A percentile compares a stretch with the other conserved stretches of the same genome.
Evolutionary conservation across 257 asterid genomes (phyloP).

Genomic region (Forsythia suspensa): DNA sequence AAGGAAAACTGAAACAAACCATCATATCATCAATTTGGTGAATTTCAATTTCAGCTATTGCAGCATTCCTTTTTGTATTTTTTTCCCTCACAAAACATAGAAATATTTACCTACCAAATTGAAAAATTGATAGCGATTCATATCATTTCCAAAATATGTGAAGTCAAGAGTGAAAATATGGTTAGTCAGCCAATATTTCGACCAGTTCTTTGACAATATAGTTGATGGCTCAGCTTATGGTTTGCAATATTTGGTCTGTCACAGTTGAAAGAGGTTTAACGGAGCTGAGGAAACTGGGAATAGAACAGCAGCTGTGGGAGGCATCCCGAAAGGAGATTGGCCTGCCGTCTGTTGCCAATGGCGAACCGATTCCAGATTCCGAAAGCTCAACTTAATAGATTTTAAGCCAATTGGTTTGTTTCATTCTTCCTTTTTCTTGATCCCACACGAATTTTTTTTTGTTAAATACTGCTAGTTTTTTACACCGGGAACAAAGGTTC

Average conservation of each 20-base stretch:
- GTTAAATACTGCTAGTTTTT: not conserved
- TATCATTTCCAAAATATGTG: not conserved
- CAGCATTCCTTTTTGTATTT: too few relatives aligned
- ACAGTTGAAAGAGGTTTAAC: conserved; percentile 84
- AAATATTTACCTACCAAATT: too few relatives aligned
- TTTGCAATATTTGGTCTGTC: conserved; percentile 3
- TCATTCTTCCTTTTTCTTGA: not conserved
- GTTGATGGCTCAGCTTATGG: not conserved
- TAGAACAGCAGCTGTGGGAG: conserved; percentile 89
- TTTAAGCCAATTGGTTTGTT: not conserved
- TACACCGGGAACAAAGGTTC: not conserved
- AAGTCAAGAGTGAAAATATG: not conserved
- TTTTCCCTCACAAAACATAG: too few relatives aligned
- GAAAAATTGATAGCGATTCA: too few relatives aligned
- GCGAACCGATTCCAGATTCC: conserved; percentile 16
- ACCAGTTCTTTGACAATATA: not conserved
- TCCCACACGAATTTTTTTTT: not conserved
- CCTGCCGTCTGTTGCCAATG: conserved; percentile 24
- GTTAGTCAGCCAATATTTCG: not conserved
- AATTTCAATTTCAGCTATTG: too few relatives aligned
- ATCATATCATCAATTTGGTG: too few relatives aligned
- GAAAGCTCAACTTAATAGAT: conserved; percentile 19
- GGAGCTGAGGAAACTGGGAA: conserved; percentile 81
- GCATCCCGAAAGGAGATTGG: conserved; percentile 86
- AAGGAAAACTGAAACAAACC: too few relatives aligned